Conservation (phyloP, 441 rosid genomes). For the Codiaeum variegatum region DNA sequence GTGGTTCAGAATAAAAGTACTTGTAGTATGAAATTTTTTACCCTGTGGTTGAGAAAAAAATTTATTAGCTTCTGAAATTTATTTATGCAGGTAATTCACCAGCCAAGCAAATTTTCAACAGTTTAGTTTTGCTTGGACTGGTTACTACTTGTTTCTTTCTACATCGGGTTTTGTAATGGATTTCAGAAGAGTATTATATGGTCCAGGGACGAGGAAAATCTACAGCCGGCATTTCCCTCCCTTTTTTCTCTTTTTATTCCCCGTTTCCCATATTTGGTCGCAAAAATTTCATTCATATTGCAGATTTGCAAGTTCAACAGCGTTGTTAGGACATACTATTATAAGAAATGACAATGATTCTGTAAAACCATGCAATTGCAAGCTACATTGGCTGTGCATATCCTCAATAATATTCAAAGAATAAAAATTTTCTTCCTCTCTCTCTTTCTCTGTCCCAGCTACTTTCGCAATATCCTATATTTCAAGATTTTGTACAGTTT, state of each 20-base stretch:
- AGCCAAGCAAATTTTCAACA: conserved; percentile 23
- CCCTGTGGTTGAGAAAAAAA: neutral
- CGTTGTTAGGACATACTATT: neutral
- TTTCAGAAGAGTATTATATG: neutral
- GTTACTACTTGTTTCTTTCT: conserved; percentile 30
- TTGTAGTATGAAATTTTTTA: neutral
- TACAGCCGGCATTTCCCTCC: neutral
- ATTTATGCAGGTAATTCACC: conserved; percentile 42
- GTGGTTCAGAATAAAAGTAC: neutral
- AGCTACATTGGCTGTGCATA: conserved; percentile 10
- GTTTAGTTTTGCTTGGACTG: conserved; percentile 26
- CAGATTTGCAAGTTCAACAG: conserved; percentile 17
- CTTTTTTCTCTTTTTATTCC: neutral
- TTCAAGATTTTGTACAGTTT: neutral
- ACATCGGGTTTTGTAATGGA: conserved; percentile 28
- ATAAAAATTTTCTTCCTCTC: conserved; percentile 1
- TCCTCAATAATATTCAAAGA: conserved; percentile 22
- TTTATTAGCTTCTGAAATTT: conserved; percentile 4
- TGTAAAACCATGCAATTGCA: too few species aligned
- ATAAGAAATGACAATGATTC: conserved; percentile 4
- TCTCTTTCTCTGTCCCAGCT: neutral
- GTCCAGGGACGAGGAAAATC: conserved; percentile 9
- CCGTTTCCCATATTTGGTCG: neutral
- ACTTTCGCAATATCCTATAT: too few species aligned
- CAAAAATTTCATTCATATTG: conserved; percentile 19